A percentile compares a stretch with the other conserved stretches of the same genome.
Conservation (phyloP, 306 rosid species). For the Trifolium fragiferum region DNA sequence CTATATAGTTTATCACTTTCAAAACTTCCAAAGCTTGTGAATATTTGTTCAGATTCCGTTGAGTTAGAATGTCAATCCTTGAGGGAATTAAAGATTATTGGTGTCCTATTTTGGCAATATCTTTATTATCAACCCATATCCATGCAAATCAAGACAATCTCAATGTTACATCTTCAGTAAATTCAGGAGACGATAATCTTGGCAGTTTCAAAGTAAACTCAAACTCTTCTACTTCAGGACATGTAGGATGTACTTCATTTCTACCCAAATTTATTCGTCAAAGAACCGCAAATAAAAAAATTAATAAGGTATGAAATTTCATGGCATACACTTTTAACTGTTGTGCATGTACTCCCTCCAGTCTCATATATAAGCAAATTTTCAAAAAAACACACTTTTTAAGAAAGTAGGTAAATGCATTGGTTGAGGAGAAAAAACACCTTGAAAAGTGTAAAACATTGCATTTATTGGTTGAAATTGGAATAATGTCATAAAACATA, state of each 20-base stretch:
- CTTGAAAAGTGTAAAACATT: too few relatives aligned
- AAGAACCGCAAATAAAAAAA: neutral
- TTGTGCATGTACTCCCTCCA: too few relatives aligned
- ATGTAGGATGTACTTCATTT: neutral
- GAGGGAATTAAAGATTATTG: neutral
- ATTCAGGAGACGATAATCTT: neutral
- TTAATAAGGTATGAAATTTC: neutral
- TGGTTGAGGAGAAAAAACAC: too few relatives aligned
- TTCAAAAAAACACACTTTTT: too few relatives aligned
- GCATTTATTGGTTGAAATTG: too few relatives aligned
- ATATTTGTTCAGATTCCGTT: neutral
- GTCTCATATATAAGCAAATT: too few relatives aligned
- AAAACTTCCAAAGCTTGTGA: neutral
- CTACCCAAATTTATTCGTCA: neutral
- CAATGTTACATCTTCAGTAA: neutral
- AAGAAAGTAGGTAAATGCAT: too few relatives aligned
- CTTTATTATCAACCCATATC: neutral
- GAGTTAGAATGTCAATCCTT: slow-evolving; percentile 1
- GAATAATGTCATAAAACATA: too few relatives aligned
- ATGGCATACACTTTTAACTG: neutral
- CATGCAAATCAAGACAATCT: neutral
- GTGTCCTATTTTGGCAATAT: neutral
- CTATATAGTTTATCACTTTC: neutral
- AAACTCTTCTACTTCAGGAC: neutral
- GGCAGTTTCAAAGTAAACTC: neutral